A percentile compares a stretch with the other conserved stretches of the same genome.
Evolutionary conservation across 352 stramenopile species (phyloP).

Genomic region (Lagenidium sp.): DNA sequence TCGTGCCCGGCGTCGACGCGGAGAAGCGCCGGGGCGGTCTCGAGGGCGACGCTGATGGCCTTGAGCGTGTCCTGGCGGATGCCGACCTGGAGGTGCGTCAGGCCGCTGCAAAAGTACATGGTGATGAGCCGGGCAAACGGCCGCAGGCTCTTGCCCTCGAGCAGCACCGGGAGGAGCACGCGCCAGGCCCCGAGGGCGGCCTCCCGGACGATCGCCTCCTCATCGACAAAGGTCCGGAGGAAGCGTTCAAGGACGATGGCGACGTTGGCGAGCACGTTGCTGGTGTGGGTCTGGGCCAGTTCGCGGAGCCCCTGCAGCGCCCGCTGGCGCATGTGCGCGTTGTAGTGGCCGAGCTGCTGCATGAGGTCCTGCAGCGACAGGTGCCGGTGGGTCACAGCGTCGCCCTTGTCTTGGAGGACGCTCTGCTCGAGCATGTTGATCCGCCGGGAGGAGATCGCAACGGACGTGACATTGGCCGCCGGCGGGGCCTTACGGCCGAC

Average conservation of each 20-base stretch:
- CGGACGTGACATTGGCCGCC: constrained; percentile 71
- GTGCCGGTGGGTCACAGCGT: constrained; percentile 55
- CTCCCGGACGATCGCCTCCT: constrained; percentile 72
- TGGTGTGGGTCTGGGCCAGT: constrained; percentile 32
- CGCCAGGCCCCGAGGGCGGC: constrained; percentile 62
- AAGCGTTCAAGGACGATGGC: constrained; percentile 70
- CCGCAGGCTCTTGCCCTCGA: constrained; percentile 33
- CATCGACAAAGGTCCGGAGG: constrained; percentile 59
- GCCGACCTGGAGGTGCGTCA: constrained; percentile 72
- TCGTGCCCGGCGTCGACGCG: constrained; percentile 40
- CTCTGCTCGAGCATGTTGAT: constrained; percentile 82
- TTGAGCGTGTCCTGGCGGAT: constrained; percentile 65
- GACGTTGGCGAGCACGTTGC: constrained; percentile 64
- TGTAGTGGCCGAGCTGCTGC: constrained; percentile 67
- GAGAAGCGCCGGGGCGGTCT: constrained; percentile 45
- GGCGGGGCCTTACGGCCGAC: constrained; percentile 58
- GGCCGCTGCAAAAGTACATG: constrained; percentile 72
- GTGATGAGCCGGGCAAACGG: constrained; percentile 67
- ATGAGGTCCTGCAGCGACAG: constrained; percentile 64
- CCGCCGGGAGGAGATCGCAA: constrained; percentile 60
- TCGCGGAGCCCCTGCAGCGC: constrained; percentile 60
- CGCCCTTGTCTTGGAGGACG: constrained; percentile 56
- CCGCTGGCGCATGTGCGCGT: constrained; percentile 65
- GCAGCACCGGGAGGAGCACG: constrained; percentile 44
- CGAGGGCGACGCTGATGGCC: constrained; percentile 58